Percentiles rank a stretch among this genome's conserved stretches.
Conservation (phyloP, 2,329 filamentous ascomycete species). For the Aspergillus costaricaensis region DNA sequence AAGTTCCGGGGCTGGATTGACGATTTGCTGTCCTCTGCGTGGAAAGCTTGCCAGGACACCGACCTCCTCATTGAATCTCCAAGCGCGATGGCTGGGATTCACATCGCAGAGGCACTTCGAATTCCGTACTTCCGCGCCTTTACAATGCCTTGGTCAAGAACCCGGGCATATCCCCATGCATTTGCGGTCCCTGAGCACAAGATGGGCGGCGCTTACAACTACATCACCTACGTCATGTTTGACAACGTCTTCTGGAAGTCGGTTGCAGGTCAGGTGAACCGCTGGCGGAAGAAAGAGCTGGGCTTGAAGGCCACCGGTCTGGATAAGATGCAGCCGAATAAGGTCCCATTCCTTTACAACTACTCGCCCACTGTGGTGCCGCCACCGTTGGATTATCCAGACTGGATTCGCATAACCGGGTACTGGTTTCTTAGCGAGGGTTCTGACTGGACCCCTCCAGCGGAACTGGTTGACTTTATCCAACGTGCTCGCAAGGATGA, state of each 20-base stretch:
- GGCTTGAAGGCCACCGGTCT: slow-evolving; percentile 77
- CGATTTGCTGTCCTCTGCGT: slow-evolving; percentile 78
- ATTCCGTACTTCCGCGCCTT: slow-evolving; percentile 98
- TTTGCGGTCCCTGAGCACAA: slow-evolving; percentile 92
- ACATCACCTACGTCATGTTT: slow-evolving; percentile 93
- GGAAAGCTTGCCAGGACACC: slow-evolving; percentile 78
- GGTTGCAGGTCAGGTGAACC: slow-evolving; percentile 86
- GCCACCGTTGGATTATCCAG: slow-evolving; percentile 90
- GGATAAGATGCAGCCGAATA: slow-evolving; percentile 92
- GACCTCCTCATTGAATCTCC: slow-evolving; percentile 94
- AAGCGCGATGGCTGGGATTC: slow-evolving; percentile 95
- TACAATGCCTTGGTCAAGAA: slow-evolving; percentile 98
- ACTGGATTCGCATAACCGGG: slow-evolving; percentile 95
- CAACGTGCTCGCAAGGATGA: slow-evolving; percentile 73
- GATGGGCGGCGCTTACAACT: slow-evolving; percentile 94
- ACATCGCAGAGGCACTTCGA: slow-evolving; percentile 88
- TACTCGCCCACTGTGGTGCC: slow-evolving; percentile 94
- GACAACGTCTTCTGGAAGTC: slow-evolving; percentile 97
- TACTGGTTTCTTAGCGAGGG: slow-evolving; percentile 96
- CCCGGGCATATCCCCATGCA: slow-evolving; percentile 91
- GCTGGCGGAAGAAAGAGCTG: slow-evolving; percentile 82
- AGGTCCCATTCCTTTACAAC: slow-evolving; percentile 98
- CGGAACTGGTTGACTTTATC: slow-evolving; percentile 79
- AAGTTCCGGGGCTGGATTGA: slow-evolving; percentile 97
- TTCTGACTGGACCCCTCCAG: slow-evolving; percentile 69